Evolutionary conservation across 2,329 filamentous ascomycete genomes (phyloP).

Genomic region (Ampelomyces quisqualis): DNA sequence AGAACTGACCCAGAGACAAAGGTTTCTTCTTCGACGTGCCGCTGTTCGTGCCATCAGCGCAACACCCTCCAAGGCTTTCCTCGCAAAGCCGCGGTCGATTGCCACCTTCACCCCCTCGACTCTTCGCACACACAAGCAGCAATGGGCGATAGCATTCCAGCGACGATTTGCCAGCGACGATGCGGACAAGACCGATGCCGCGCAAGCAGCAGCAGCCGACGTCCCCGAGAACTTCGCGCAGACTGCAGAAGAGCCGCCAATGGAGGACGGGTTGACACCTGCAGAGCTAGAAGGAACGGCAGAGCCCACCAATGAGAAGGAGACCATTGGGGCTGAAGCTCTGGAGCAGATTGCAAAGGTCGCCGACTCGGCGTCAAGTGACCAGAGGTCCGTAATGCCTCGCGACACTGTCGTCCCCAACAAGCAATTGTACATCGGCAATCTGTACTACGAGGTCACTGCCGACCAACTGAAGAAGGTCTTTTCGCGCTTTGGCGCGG

Average conservation of each 20-base stretch:
- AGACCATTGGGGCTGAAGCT: constrained; percentile 31
- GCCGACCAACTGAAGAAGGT: constrained; percentile 60
- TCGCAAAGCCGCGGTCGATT: constrained; percentile 45
- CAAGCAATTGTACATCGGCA: constrained; percentile 63
- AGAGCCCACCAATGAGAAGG: constrained; percentile 27
- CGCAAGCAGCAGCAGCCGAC: constrained; percentile 30
- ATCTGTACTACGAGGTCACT: constrained; percentile 68
- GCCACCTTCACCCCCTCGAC: constrained; percentile 35
- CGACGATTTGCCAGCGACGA: constrained; percentile 54
- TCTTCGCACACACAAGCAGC: constrained; percentile 41
- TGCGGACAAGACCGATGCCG: constrained; percentile 42
- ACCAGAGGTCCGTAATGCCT: neutral
- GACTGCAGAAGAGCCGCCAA: constrained; percentile 38
- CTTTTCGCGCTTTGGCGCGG: constrained; percentile 59
- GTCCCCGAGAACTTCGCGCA: constrained; percentile 37
- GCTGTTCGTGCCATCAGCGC: constrained; percentile 57
- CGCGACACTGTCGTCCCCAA: constrained; percentile 16
- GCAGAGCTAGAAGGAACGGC: constrained; percentile 29
- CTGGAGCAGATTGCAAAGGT: constrained; percentile 14
- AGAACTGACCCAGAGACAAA: constrained; percentile 31
- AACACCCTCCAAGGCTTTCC: constrained; percentile 47
- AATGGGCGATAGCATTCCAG: constrained; percentile 47
- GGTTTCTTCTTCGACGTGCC: constrained; percentile 60
- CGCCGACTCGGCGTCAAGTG: neutral
- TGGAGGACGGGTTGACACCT: constrained; percentile 37